Percentiles rank a stretch among this genome's conserved stretches.
Evolutionary conservation across 1,284 basidiomycete genomes (phyloP).

Genomic region (Trichosporon faecale): DNA sequence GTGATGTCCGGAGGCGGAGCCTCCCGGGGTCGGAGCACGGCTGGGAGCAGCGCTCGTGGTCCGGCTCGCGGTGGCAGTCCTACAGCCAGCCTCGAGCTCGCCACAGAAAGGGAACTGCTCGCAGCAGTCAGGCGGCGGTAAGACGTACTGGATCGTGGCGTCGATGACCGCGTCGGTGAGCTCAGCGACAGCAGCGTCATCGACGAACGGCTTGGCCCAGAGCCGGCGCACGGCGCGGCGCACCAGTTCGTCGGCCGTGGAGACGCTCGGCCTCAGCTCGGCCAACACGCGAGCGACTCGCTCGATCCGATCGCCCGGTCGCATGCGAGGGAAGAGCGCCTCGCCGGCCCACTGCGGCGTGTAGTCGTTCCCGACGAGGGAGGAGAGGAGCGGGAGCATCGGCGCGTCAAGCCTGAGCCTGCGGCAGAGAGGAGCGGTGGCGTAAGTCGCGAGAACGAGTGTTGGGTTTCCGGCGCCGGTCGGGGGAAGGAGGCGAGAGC

Average conservation of each 20-base stretch:
- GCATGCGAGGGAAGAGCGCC: constrained; percentile 35
- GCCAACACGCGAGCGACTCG: constrained; percentile 47
- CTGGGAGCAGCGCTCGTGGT: constrained; percentile 11
- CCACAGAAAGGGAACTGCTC: constrained; percentile 45
- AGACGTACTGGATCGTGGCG: constrained; percentile 48
- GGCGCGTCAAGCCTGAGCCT: constrained; percentile 67
- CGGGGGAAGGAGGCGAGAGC: constrained; percentile 61
- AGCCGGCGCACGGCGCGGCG: constrained; percentile 41
- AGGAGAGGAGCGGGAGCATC: constrained; percentile 76
- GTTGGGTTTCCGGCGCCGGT: constrained; percentile 49
- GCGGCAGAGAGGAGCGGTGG: constrained; percentile 62
- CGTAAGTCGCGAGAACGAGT: constrained; percentile 60
- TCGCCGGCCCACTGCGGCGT: constrained; percentile 55
- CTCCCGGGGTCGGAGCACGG: constrained; percentile 10
- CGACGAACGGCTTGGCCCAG: constrained; percentile 29
- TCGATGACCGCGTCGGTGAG: constrained; percentile 47
- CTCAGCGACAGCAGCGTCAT: constrained; percentile 28
- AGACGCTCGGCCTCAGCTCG: constrained; percentile 33
- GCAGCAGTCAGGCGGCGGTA: constrained; percentile 43
- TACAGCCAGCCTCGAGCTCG: constrained; percentile 43
- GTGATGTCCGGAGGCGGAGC: background rate
- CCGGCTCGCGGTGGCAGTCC: constrained; percentile 14
- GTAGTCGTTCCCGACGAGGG: constrained; percentile 83
- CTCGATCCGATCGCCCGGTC: constrained; percentile 41
- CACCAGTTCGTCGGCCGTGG: constrained; percentile 36